These are phyloP conservation scores for Arabis alpina DNA, from an alignment of 345 rosid species.

Conservation along the genomic window DNA sequence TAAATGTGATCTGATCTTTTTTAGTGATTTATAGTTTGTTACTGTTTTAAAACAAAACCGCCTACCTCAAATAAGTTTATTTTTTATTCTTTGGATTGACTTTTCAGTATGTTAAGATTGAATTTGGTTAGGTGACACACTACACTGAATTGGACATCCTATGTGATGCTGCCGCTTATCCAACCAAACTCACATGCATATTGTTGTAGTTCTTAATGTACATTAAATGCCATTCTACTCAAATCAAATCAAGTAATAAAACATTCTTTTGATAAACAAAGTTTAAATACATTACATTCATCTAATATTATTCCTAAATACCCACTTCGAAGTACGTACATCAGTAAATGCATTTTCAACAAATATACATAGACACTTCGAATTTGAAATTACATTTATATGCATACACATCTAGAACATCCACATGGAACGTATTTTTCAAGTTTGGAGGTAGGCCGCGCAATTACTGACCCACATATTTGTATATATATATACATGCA, in stretches of 20 bases:
- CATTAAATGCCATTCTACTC: constrained; percentile 21
- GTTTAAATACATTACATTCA: constrained; percentile 10
- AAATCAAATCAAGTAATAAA: neutral
- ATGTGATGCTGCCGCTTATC: constrained; percentile 37
- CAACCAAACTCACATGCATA: constrained; percentile 41
- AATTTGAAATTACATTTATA: constrained; percentile 3
- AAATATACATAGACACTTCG: neutral
- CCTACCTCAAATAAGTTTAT: neutral
- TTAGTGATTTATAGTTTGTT: neutral
- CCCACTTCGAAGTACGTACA: constrained; percentile 5
- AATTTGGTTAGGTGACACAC: constrained; percentile 30
- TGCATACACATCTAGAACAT: constrained; percentile 10
- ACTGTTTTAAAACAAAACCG: neutral
- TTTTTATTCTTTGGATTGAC: neutral
- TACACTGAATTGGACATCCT: constrained; percentile 29
- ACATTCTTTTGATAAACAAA: constrained; percentile 27
- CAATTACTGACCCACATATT: constrained; percentile 34
- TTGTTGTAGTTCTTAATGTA: constrained; percentile 22
- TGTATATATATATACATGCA: constrained; percentile 29
- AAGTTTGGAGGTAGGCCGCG: constrained; percentile 30
- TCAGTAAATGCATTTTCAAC: constrained; percentile 18
- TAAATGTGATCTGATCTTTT: constrained; percentile 12
- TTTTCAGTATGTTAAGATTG: constrained; percentile 4
- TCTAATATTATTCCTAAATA: constrained; percentile 4
- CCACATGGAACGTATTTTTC: constrained; percentile 25